Conservation (phyloP, 768 basidiomycete species). For the Tricholomella constricta region DNA sequence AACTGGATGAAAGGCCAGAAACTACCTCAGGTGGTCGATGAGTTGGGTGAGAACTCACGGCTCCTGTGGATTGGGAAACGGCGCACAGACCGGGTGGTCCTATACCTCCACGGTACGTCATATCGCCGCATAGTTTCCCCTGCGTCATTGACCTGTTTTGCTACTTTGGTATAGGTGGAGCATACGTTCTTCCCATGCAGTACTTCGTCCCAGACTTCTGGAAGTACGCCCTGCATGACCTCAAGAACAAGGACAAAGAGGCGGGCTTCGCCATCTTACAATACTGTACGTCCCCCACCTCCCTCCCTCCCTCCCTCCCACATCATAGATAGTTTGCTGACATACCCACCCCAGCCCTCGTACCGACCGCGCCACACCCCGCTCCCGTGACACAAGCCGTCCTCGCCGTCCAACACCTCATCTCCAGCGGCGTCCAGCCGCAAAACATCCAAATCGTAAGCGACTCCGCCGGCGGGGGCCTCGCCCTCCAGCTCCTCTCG, state of each 20-base stretch:
- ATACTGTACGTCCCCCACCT: constrained; percentile 23
- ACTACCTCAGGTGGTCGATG: constrained; percentile 25
- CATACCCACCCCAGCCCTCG: constrained; percentile 19
- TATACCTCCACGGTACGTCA: constrained; percentile 34
- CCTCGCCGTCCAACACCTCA: constrained; percentile 29
- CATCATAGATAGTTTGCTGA: too few species aligned
- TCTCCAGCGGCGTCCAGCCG: constrained; percentile 26
- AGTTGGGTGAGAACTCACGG: constrained; percentile 27
- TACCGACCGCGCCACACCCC: constrained; percentile 30
- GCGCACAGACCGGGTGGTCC: constrained; percentile 31
- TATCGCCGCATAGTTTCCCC: not conserved
- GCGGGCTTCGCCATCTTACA: constrained; percentile 26
- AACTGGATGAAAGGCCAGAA: constrained; percentile 23
- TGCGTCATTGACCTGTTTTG: not conserved
- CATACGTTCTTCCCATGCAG: constrained; percentile 24
- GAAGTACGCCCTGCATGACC: constrained; percentile 21
- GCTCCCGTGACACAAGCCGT: constrained; percentile 28
- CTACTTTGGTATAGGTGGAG: constrained; percentile 28
- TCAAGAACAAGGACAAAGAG: constrained; percentile 14
- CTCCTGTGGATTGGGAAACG: constrained; percentile 37
- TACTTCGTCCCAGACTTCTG: constrained; percentile 24
- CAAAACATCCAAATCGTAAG: constrained; percentile 30
- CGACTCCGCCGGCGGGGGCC: constrained; percentile 37
- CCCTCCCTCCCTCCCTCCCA: too few species aligned
- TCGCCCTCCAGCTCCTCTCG: constrained; percentile 29